phyloP scores from a whole-genome alignment of 2,329 filamentous ascomycete species.

The Ilyonectria mors-panacis region DNA sequence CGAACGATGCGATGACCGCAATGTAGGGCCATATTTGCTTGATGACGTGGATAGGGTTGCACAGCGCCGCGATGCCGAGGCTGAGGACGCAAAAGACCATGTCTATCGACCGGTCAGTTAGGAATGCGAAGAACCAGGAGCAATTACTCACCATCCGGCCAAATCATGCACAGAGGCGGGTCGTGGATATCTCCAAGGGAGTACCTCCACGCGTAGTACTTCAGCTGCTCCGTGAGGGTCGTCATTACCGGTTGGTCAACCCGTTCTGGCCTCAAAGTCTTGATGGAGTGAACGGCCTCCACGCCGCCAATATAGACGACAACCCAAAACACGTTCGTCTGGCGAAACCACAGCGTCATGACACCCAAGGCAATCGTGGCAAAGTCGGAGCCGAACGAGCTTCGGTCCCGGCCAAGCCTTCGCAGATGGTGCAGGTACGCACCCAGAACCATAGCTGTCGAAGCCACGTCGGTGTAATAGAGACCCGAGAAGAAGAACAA shows the following conservation, averaged over 20 bases:
- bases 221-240: slow-evolving; percentile 53
- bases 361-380: slow-evolving; percentile 71
- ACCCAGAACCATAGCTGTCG: slow-evolving; percentile 80
- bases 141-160: slow-evolving; percentile 63
- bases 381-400: slow-evolving; percentile 58
- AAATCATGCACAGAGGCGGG: slow-evolving; percentile 61
- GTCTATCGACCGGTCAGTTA: slow-evolving; percentile 57
- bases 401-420: slow-evolving; percentile 55
- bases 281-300: slow-evolving; percentile 68
- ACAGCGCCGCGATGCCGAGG: slow-evolving; percentile 70
- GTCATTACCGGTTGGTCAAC: slow-evolving; percentile 50
- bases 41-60: slow-evolving; percentile 63
- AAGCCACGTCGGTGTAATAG: slow-evolving; percentile 95
- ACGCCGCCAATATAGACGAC: slow-evolving; percentile 80
- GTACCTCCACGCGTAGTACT: slow-evolving; percentile 60
- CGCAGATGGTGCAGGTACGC: slow-evolving; percentile 73
- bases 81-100: slow-evolving; percentile 73
- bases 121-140: not conserved
- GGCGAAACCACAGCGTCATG: slow-evolving; percentile 81
- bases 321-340: slow-evolving; percentile 98
- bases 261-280: slow-evolving; percentile 55
- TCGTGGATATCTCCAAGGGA: slow-evolving; percentile 70
- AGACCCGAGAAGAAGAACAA: slow-evolving; percentile 96
- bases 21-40: slow-evolving; percentile 72
- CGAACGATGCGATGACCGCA: slow-evolving; percentile 77